A percentile compares a stretch with the other conserved stretches of the same genome.
These are phyloP conservation scores for Crassisporium funariophilum DNA, from an alignment of 768 basidiomycete genomes.

Conservation along the genomic window DNA sequence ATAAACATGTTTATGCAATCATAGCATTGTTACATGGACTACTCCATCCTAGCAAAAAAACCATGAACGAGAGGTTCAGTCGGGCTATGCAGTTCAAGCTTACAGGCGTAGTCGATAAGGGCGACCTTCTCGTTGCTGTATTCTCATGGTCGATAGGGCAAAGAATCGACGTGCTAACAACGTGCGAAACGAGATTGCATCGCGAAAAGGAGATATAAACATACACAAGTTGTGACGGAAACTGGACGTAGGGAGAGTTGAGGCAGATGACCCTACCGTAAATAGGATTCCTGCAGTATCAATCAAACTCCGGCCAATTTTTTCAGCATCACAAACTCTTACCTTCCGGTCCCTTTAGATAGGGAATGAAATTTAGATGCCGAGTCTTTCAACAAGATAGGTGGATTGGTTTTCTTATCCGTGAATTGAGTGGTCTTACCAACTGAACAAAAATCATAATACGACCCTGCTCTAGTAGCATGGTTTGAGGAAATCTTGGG, in stretches of 20 bases:
- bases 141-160: background rate
- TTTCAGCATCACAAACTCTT: conserved; percentile 69
- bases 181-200: background rate
- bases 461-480: conserved; percentile 76
- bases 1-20: too few species aligned
- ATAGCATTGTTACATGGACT: too few species aligned
- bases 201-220: background rate
- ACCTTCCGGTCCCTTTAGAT: conserved; percentile 74
- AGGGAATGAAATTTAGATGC: conserved; percentile 65
- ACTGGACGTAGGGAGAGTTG: too few species aligned
- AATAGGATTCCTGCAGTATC: background rate
- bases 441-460: conserved; percentile 76
- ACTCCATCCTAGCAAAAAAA: too few species aligned
- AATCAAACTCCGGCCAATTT: conserved; percentile 57
- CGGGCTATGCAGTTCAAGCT: background rate
- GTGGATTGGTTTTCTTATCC: background rate
- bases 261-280: background rate
- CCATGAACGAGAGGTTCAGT: background rate
- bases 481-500: too few species aligned
- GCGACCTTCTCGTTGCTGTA: background rate
- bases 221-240: background rate
- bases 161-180: too few species aligned
- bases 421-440: background rate
- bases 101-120: background rate
- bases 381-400: conserved; percentile 52